Evolutionary conservation across 1,284 basidiomycete genomes (phyloP).

Genomic region (Pascua sp.): DNA sequence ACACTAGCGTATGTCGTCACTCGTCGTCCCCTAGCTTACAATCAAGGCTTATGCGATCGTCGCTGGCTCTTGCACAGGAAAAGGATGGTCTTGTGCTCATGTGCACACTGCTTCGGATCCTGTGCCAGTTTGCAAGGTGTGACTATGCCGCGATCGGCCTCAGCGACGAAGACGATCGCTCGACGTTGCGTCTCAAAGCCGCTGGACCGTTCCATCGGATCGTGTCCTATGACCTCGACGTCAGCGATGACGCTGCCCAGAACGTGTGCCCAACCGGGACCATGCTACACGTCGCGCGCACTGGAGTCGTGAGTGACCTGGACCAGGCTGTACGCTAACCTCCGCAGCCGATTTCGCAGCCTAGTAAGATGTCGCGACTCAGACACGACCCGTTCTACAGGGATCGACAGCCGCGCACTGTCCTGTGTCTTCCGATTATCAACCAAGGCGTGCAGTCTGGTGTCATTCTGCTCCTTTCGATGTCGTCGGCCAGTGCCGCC

Average conservation of each 20-base stretch:
- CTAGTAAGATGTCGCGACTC: constrained; percentile 14
- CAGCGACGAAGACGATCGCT: constrained; percentile 22
- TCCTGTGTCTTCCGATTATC: constrained; percentile 35
- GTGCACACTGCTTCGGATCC: constrained; percentile 30
- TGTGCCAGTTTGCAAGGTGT: constrained; percentile 36
- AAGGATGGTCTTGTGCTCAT: constrained; percentile 34
- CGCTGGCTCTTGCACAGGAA: constrained; percentile 35
- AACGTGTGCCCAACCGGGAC: constrained; percentile 27
- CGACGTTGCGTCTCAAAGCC: constrained; percentile 27
- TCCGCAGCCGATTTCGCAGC: constrained; percentile 21
- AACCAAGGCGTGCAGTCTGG: constrained; percentile 33
- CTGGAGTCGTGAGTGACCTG: constrained; percentile 7
- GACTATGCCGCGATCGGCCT: constrained; percentile 41
- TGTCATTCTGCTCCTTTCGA: constrained; percentile 33
- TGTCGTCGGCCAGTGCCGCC: constrained; percentile 19
- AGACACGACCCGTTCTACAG: constrained; percentile 34
- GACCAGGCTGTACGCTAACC: neutral
- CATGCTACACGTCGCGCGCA: constrained; percentile 39
- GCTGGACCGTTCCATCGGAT: constrained; percentile 34
- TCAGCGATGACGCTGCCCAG: constrained; percentile 22
- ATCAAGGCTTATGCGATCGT: constrained; percentile 33
- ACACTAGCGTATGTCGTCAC: constrained; percentile 8
- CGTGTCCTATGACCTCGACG: constrained; percentile 25
- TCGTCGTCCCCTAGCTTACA: neutral
- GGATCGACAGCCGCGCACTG: constrained; percentile 21